phyloP scores from a whole-genome alignment of 1,139 yeast species.

The Diutina siamensis region DNA sequence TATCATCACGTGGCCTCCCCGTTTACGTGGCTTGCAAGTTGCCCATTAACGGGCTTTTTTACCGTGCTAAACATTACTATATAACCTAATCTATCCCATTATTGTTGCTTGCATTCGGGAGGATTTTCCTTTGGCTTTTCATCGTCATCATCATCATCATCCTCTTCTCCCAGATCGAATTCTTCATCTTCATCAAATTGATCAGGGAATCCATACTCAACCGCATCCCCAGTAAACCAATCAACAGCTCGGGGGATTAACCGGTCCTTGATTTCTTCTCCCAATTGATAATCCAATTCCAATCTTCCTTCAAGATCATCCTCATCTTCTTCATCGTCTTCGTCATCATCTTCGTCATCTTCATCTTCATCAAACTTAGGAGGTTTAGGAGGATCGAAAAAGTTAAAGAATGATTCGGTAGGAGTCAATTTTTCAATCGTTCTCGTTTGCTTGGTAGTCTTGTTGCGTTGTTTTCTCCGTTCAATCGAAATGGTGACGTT shows the following conservation, averaged over 20 bases:
- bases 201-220: constrained; percentile 41
- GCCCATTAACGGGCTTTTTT: too few relatives aligned
- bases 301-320: constrained; percentile 74
- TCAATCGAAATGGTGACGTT: constrained; percentile 83
- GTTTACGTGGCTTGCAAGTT: too few relatives aligned
- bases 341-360: constrained; percentile 30
- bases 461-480: constrained; percentile 95
- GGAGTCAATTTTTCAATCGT: constrained; percentile 92
- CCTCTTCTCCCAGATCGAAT: constrained; percentile 31
- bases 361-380: constrained; percentile 35
- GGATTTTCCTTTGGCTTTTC: constrained; percentile 47
- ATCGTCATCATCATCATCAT: constrained; percentile 39
- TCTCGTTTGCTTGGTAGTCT: constrained; percentile 93
- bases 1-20: too few relatives aligned
- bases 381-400: constrained; percentile 87
- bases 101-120: constrained; percentile 80
- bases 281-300: constrained; percentile 89
- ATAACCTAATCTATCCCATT: constrained; percentile 7
- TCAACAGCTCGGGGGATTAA: constrained; percentile 92
- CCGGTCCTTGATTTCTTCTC: constrained; percentile 93
- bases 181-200: constrained; percentile 33
- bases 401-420: constrained; percentile 86
- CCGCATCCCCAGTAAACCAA: constrained; percentile 98
- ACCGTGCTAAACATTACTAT: neutral
- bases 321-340: constrained; percentile 46